These are phyloP conservation scores for Candida koratica DNA, from an alignment of 805 yeast genomes.

Conservation along the genomic window DNA sequence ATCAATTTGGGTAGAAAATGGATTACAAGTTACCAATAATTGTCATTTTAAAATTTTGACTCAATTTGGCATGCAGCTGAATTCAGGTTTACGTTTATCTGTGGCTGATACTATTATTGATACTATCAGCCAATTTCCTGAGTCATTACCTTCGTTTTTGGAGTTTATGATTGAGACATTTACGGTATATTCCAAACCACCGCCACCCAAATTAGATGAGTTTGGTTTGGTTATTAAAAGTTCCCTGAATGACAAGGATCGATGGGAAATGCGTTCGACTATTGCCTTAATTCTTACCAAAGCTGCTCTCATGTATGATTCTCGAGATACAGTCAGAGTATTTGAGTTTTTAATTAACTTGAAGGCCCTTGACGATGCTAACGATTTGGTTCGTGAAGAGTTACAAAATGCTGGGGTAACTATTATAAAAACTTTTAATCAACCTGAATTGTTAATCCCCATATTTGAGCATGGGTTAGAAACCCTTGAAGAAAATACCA, in stretches of 20 bases:
- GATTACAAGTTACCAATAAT: conserved; percentile 47
- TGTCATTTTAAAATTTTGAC: conserved; percentile 31
- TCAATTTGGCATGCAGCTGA: conserved; percentile 47
- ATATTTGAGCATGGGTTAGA: conserved; percentile 71
- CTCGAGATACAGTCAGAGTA: conserved; percentile 44
- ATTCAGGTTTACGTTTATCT: conserved; percentile 68
- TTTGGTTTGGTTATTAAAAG: conserved; percentile 73
- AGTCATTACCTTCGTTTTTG: conserved; percentile 27
- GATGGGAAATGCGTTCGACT: conserved; percentile 85
- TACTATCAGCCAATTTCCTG: conserved; percentile 40
- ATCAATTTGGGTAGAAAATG: conserved; percentile 83
- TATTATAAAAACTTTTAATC: conserved; percentile 62
- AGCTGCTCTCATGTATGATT: conserved; percentile 47
- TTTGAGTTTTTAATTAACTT: conserved; percentile 60
- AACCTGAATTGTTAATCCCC: conserved; percentile 73
- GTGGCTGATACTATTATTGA: conserved; percentile 66
- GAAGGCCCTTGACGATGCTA: conserved; percentile 71
- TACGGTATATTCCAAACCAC: conserved; percentile 59
- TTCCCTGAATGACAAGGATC: conserved; percentile 59
- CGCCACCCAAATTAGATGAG: conserved; percentile 71
- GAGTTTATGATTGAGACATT: conserved; percentile 51
- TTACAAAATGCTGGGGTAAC: conserved; percentile 86
- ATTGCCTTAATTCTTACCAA: conserved; percentile 63
- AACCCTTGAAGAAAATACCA: conserved; percentile 51
- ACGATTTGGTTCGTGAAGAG: conserved; percentile 69